phyloP scores from a whole-genome alignment of 2,329 filamentous ascomycete species.

The Cytospora mali region DNA sequence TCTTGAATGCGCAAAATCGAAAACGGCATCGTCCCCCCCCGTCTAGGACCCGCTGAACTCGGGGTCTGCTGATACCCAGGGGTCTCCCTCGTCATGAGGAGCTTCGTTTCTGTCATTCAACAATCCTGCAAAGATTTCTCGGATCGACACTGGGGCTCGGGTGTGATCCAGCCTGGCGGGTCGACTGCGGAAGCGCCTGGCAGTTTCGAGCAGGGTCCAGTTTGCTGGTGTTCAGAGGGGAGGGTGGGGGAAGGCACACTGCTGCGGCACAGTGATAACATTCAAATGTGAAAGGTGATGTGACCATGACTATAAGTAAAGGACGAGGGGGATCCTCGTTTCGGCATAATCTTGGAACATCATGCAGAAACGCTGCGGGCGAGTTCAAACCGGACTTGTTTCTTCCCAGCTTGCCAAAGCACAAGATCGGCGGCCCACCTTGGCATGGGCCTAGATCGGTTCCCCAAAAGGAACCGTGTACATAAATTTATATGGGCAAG shows the following conservation, averaged over 20 bases:
- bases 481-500: background rate
- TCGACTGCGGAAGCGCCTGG: background rate
- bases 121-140: background rate
- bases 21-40: background rate
- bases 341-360: background rate
- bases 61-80: background rate
- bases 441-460: constrained; percentile 7
- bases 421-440: background rate
- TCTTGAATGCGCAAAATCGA: background rate
- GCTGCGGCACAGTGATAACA: background rate
- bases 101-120: background rate
- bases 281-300: background rate
- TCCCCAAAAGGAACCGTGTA: background rate
- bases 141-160: background rate
- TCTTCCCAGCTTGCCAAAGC: background rate
- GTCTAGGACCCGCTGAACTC: background rate
- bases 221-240: background rate
- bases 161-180: background rate
- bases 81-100: background rate
- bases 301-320: constrained; percentile 1
- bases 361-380: background rate
- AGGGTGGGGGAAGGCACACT: background rate
- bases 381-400: background rate
- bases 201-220: background rate
- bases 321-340: background rate